phyloP scores from a whole-genome alignment of 441 rosid genomes.

The Adansonia gregorii region DNA sequence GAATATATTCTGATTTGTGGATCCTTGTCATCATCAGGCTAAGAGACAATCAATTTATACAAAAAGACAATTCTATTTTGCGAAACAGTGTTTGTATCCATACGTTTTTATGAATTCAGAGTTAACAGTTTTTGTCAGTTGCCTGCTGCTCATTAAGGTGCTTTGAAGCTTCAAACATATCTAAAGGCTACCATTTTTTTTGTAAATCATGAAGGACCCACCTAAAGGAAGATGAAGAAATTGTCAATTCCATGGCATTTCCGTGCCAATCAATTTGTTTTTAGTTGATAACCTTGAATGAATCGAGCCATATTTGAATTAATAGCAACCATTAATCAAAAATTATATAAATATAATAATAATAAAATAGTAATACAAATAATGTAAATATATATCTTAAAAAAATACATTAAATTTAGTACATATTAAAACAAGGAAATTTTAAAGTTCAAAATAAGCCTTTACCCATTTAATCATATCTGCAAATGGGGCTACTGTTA shows the following conservation, averaged over 20 bases:
- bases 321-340: no score
- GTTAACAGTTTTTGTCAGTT: neutral
- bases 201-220: conserved; percentile 13
- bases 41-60: neutral
- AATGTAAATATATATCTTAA: no score
- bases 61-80: neutral
- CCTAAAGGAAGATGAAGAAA: neutral
- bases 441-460: neutral
- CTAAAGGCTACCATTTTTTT: neutral
- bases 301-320: neutral
- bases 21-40: neutral
- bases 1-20: conserved; percentile 12
- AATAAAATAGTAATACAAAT: neutral
- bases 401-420: no score
- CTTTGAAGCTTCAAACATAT: conserved; percentile 3
- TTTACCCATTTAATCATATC: neutral
- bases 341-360: neutral
- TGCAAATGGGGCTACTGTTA: neutral
- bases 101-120: neutral
- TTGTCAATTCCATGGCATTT: conserved; percentile 3
- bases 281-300: neutral
- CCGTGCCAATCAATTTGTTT: neutral
- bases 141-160: conserved; percentile 7
- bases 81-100: neutral
- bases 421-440: neutral